Percentiles rank a stretch among this genome's conserved stretches.
Evolutionary conservation across 495 filamentous ascomycete species (phyloP).

Genomic region (Usnea hakonensis): DNA sequence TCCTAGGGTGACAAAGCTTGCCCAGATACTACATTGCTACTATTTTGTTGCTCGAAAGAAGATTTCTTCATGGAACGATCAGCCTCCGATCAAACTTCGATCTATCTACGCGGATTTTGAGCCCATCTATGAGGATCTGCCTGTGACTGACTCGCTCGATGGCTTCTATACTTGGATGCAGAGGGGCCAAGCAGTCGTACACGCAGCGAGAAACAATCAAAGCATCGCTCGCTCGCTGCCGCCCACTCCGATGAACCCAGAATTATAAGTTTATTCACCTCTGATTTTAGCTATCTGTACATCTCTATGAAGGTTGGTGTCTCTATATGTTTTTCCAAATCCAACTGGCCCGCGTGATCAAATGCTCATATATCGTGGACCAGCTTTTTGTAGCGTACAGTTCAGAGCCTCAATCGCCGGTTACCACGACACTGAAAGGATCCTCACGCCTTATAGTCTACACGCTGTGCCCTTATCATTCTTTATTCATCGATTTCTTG

Average conservation of each 20-base stretch:
- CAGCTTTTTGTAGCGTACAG: neutral
- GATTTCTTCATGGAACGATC: conserved; percentile 37
- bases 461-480: neutral
- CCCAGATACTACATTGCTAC: conserved; percentile 44
- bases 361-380: neutral
- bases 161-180: conserved; percentile 31
- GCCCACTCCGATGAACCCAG: neutral
- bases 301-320: neutral
- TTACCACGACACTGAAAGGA: neutral
- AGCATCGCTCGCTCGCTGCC: neutral
- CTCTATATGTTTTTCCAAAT: neutral
- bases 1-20: conserved; percentile 41
- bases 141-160: conserved; percentile 35
- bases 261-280: neutral
- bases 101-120: conserved; percentile 40
- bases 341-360: neutral
- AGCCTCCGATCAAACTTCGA: conserved; percentile 39
- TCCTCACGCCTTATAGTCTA: neutral
- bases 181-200: neutral
- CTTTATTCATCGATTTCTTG: neutral
- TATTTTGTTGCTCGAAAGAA: conserved; percentile 44
- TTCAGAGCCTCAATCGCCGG: neutral
- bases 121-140: conserved; percentile 41
- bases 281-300: neutral
- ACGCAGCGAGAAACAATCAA: neutral